Conservation (phyloP, 805 yeast genomes). For the Cyberlindnera japonica region DNA sequence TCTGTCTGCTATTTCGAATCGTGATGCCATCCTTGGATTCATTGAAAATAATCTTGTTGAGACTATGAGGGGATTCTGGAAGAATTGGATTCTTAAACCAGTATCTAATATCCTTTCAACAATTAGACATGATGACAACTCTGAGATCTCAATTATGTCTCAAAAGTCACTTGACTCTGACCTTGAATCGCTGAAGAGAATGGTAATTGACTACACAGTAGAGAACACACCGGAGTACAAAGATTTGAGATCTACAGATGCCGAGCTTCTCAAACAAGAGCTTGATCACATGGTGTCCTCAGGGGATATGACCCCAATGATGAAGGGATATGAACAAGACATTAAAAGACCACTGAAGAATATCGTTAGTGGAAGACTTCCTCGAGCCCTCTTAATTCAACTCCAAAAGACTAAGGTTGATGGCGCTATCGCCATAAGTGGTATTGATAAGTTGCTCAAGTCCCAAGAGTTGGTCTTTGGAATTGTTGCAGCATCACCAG, state of each 20-base stretch:
- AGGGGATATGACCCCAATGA: slow-evolving; percentile 78
- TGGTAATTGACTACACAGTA: slow-evolving; percentile 71
- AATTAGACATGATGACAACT: slow-evolving; percentile 76
- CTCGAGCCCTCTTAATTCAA: slow-evolving; percentile 80
- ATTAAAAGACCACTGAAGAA: slow-evolving; percentile 65
- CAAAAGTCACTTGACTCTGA: slow-evolving; percentile 78
- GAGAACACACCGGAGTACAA: slow-evolving; percentile 30
- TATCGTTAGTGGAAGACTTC: slow-evolving; percentile 59
- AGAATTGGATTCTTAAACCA: slow-evolving; percentile 84
- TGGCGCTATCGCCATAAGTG: slow-evolving; percentile 83
- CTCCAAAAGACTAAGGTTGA: slow-evolving; percentile 96
- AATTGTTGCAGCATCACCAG: slow-evolving; percentile 83
- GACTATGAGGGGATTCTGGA: slow-evolving; percentile 62
- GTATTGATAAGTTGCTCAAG: slow-evolving; percentile 84
- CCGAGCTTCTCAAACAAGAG: slow-evolving; percentile 21
- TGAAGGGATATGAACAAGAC: slow-evolving; percentile 78
- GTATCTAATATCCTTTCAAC: slow-evolving; percentile 66
- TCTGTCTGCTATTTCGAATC: slow-evolving; percentile 42
- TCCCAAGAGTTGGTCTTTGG: slow-evolving; percentile 96
- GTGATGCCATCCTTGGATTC: slow-evolving; percentile 55
- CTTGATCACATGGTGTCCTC: slow-evolving; percentile 49
- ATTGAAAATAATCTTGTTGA: slow-evolving; percentile 53
- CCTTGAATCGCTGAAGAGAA: slow-evolving; percentile 74
- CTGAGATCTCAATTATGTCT: slow-evolving; percentile 72
- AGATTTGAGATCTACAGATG: slow-evolving; percentile 4